Evolutionary conservation across 306 rosid species (phyloP).

Genomic region (Comarum palustre): DNA sequence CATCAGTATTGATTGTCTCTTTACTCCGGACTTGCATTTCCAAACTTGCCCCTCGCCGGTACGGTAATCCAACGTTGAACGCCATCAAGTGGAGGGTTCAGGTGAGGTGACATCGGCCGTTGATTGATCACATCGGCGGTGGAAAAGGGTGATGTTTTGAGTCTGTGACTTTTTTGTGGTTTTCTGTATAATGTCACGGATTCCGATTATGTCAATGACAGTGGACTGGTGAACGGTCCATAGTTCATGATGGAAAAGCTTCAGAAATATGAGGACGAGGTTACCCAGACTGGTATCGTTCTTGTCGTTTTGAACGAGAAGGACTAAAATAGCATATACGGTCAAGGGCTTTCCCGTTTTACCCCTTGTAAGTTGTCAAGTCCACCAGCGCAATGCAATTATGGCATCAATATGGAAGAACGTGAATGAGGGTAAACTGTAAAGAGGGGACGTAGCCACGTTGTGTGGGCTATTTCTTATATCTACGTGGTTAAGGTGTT

Average conservation of each 20-base stretch:
- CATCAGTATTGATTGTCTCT: neutral
- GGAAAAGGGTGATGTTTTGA: neutral
- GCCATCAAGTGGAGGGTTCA: neutral
- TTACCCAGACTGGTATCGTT: neutral
- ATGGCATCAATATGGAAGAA: too few species aligned
- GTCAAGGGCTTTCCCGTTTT: neutral
- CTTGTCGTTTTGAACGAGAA: neutral
- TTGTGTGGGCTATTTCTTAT: too few species aligned
- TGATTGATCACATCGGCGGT: neutral
- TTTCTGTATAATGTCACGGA: neutral
- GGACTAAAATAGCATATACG: neutral
- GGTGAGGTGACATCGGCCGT: neutral
- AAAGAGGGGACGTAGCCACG: too few species aligned
- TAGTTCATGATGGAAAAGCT: neutral
- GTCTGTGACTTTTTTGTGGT: neutral
- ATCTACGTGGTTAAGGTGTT: too few species aligned
- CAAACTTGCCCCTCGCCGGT: neutral
- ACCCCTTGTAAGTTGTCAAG: neutral
- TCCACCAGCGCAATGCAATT: too few species aligned
- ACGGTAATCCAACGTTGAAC: neutral
- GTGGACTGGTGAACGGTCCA: neutral
- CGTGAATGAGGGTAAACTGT: too few species aligned
- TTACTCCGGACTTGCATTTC: neutral
- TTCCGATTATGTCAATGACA: neutral
- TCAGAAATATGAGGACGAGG: neutral